phyloP scores from a whole-genome alignment of 2,329 filamentous ascomycete genomes.

The Parasarocladium wereldwijsianum region DNA sequence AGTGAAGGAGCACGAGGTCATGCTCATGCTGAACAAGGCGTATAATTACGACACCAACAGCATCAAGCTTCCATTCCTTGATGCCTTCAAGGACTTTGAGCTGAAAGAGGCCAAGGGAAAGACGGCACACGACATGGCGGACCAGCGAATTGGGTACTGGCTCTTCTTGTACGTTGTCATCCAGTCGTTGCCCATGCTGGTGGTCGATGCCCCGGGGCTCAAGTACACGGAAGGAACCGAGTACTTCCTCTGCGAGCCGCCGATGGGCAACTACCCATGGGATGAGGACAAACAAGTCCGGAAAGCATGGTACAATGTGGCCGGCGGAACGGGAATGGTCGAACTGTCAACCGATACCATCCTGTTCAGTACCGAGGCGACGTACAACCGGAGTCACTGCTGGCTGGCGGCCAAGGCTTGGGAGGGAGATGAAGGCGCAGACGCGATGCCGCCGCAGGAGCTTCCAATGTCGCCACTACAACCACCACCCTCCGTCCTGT shows the following conservation, averaged over 20 bases:
- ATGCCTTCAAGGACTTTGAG: conserved; percentile 59
- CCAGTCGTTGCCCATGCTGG: conserved; percentile 63
- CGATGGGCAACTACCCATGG: conserved; percentile 62
- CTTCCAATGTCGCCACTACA: conserved; percentile 22
- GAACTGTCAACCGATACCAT: conserved; percentile 46
- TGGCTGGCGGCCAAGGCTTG: conserved; percentile 38
- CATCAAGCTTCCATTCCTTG: conserved; percentile 45
- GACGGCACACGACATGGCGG: conserved; percentile 49
- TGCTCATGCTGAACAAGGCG: conserved; percentile 60
- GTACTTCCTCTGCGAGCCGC: conserved; percentile 68
- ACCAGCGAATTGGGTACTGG: conserved; percentile 65
- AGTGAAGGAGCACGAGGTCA: conserved; percentile 65
- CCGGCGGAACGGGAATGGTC: conserved; percentile 44
- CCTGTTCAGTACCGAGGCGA: conserved; percentile 46
- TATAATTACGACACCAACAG: conserved; percentile 63
- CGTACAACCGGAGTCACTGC: conserved; percentile 42
- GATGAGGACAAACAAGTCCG: conserved; percentile 47
- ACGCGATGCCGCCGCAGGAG: conserved; percentile 14
- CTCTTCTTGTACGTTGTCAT: conserved; percentile 67
- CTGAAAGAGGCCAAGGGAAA: conserved; percentile 50
- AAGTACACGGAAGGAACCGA: conserved; percentile 58
- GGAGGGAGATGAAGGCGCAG: conserved; percentile 22
- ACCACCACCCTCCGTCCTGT: conserved; percentile 22
- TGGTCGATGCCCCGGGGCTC: conserved; percentile 59
- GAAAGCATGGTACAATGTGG: conserved; percentile 62